phyloP scores from a whole-genome alignment of 116 monocot species.

The Iris pallida region DNA sequence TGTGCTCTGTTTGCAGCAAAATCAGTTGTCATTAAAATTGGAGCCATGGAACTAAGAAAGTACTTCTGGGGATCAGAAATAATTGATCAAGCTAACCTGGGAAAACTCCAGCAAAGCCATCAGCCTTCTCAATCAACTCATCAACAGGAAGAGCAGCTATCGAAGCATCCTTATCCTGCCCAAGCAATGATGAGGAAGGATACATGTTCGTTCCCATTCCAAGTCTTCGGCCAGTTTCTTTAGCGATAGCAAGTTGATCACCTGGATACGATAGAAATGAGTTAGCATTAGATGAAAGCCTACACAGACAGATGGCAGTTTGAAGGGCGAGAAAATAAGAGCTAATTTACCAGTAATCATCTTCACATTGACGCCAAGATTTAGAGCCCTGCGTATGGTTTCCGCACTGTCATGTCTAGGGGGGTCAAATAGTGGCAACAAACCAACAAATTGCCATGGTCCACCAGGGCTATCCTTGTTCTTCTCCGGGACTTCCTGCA shows the following conservation, averaged over 20 bases:
- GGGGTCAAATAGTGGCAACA: slow-evolving; percentile 68
- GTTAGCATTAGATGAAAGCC: background rate
- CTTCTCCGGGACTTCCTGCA: slow-evolving; percentile 70
- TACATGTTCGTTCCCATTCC: slow-evolving; percentile 76
- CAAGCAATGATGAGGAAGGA: slow-evolving; percentile 60
- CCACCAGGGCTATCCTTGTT: slow-evolving; percentile 54
- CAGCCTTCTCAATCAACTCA: slow-evolving; percentile 66
- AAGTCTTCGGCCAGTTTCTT: slow-evolving; percentile 66
- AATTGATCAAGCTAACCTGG: slow-evolving; percentile 4
- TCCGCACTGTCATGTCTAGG: slow-evolving; percentile 83
- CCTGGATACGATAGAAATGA: slow-evolving; percentile 16
- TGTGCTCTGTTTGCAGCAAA: slow-evolving; percentile 28
- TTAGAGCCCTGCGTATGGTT: slow-evolving; percentile 66
- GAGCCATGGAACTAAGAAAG: background rate
- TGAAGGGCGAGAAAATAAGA: background rate
- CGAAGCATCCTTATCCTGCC: slow-evolving; percentile 49
- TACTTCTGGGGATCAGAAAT: background rate
- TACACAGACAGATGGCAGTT: background rate
- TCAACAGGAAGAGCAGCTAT: slow-evolving; percentile 49
- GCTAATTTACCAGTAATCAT: slow-evolving; percentile 63
- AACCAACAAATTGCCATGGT: slow-evolving; percentile 71
- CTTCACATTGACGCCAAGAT: slow-evolving; percentile 80
- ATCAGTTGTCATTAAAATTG: background rate
- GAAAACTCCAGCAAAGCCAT: slow-evolving; percentile 53
- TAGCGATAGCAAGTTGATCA: slow-evolving; percentile 64